Percentiles rank a stretch among this genome's conserved stretches.
phyloP scores from a whole-genome alignment of 345 rosid genomes.

The Sonneratia alba region DNA sequence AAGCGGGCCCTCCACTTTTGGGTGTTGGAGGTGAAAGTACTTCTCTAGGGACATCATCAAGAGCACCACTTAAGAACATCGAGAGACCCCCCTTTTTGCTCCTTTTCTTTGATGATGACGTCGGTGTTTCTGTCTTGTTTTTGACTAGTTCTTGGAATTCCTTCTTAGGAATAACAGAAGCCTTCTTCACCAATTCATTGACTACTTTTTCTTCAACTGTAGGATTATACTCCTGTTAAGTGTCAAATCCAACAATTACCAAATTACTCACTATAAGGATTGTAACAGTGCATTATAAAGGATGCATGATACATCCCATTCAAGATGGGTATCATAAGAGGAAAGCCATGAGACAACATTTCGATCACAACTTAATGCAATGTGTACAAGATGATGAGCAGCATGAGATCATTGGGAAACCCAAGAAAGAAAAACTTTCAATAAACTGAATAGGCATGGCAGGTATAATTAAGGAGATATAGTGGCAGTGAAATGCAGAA shows the following conservation, averaged over 20 bases:
- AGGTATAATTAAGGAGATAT: no score
- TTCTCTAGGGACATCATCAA: constrained; percentile 57
- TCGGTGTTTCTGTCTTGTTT: constrained; percentile 27
- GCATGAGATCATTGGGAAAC: neutral
- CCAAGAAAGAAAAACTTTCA: neutral
- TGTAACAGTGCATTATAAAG: neutral
- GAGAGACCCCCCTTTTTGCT: constrained; percentile 93
- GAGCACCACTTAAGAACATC: constrained; percentile 94
- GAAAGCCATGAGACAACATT: neutral
- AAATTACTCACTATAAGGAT: neutral
- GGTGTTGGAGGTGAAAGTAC: constrained; percentile 42
- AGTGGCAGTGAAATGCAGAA: no score
- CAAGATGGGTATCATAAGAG: neutral
- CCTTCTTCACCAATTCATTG: constrained; percentile 25
- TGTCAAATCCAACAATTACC: neutral
- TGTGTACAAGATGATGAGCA: neutral
- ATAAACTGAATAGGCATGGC: neutral
- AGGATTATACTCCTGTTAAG: constrained; percentile 30
- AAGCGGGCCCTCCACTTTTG: constrained; percentile 74
- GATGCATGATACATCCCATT: neutral
- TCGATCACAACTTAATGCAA: neutral
- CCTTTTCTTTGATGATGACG: constrained; percentile 50
- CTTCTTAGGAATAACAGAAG: constrained; percentile 29
- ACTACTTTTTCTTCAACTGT: constrained; percentile 15
- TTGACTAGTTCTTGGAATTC: constrained; percentile 28